phyloP scores from a whole-genome alignment of 345 rosid species.

The Stellera chamaejasme region DNA sequence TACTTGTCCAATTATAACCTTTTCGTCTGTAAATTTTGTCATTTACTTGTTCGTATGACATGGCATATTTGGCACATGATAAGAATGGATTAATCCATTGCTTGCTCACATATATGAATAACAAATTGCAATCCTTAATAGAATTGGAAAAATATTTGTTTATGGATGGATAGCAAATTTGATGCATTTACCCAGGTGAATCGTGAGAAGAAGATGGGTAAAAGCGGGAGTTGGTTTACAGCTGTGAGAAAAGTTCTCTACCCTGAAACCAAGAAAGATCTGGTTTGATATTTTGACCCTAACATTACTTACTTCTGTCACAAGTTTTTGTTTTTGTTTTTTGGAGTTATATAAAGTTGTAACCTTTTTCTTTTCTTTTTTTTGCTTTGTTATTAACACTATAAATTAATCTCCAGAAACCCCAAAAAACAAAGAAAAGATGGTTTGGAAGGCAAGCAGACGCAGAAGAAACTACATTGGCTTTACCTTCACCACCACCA shows the following conservation, averaged over 20 bases:
- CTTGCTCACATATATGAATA: too few species aligned
- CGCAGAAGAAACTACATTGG: conserved; percentile 22
- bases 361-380: not conserved
- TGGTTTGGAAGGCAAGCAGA: conserved; percentile 50
- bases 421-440: conserved; percentile 37
- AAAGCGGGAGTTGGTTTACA: conserved; percentile 63
- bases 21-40: too few species aligned
- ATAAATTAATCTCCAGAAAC: conserved; percentile 22
- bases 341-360: not conserved
- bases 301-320: not conserved
- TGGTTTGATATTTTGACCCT: conserved; percentile 22
- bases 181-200: conserved; percentile 12
- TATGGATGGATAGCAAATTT: too few species aligned
- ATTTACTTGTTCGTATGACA: too few species aligned
- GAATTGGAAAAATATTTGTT: too few species aligned
- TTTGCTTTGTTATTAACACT: not conserved
- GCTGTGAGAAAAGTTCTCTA: conserved; percentile 66
- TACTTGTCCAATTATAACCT: too few species aligned
- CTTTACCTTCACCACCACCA: conserved; percentile 8
- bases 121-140: too few species aligned
- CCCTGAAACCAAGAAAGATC: conserved; percentile 39
- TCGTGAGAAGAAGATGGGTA: conserved; percentile 46
- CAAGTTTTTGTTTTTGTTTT: not conserved
- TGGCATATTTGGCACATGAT: too few species aligned
- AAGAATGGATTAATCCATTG: too few species aligned